Base-by-base conservation (phyloP, 257 asterid species). In the Przewalskia tangutica region DNA sequence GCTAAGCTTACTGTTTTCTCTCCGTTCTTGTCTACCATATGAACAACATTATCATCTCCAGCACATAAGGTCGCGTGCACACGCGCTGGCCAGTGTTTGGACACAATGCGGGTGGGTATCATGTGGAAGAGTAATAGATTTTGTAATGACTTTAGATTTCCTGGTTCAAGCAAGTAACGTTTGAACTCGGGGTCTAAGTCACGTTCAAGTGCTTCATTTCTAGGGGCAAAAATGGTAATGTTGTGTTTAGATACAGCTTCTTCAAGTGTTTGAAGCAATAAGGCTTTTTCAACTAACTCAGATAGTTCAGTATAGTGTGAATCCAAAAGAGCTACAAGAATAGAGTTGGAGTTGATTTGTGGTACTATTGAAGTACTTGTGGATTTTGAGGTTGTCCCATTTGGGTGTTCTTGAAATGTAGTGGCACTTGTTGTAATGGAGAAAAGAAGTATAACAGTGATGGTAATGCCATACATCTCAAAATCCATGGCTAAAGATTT, bases 131-230 rank as follows among this genome's bases (percentile, higher is more conserved):
- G 92, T 65, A 95, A 70, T 0, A 95, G 89, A 84, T 90, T 90
- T 46, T 95, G 99, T 4, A 95, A 89, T 0, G 98, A 92, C 62
- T 86, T 88, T 0, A 95, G 92, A 84, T 95, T 95, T 0, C 98
- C 87, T 0, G 99, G 99, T 85, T 95, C 97, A 6, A 94, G 89
- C 60, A 95, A 77, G 46, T 94, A 95, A 4, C 91, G 89, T 90
- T 92, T 95, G 81, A 95, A 95, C 79, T 91, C 98, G 0, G 99
- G 99, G 90, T 95, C 99, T 83, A 95, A 89, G 84, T 91, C 97
- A 9, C 95, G 84, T 65, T 92, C 97, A 86, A 95, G 59, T 0
- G 99, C 99, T 82, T 94, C 92, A 75, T 95, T 95, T 46, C 76
- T 85, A 3, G 99, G 99, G 0, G 99, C 99, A 40, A 95, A 95